Percentiles rank a stretch among this genome's conserved stretches.
Evolutionary conservation across 192 early-diverging fungal species (phyloP).

Genomic region (Backusella morwellensis): DNA sequence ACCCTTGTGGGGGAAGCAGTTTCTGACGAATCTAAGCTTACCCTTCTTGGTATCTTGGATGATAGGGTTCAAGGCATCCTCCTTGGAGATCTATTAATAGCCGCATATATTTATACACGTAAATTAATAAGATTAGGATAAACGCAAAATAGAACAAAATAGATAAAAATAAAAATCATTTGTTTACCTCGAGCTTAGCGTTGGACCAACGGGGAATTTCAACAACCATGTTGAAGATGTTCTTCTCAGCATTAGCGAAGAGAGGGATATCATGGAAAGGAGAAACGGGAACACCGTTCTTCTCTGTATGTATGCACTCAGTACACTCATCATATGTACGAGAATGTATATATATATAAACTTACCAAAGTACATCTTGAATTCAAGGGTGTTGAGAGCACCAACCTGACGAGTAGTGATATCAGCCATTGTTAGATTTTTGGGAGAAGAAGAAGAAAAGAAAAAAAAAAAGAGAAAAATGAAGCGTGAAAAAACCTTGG

Average conservation of each 20-base stretch:
- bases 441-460: background rate
- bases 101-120: background rate
- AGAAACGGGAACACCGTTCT: constrained; percentile 82
- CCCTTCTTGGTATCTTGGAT: constrained; percentile 99
- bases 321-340: background rate
- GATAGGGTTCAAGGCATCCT: constrained; percentile 97
- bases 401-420: constrained; percentile 85
- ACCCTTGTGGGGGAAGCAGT: constrained; percentile 99
- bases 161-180: background rate
- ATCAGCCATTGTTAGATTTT: constrained; percentile 44
- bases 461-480: constrained; percentile 10
- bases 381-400: constrained; percentile 84
- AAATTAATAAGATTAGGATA: background rate
- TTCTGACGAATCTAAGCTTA: constrained; percentile 96
- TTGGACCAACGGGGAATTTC: constrained; percentile 99
- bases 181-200: constrained; percentile 89
- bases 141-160: background rate
- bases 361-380: constrained; percentile 86
- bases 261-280: constrained; percentile 99
- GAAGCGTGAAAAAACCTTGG: no score
- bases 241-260: constrained; percentile 88
- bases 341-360: background rate
- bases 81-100: constrained; percentile 80
- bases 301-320: constrained; percentile 47
- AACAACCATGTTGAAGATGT: constrained; percentile 97